These are phyloP conservation scores for Rhizopus arrhizus DNA, from an alignment of 371 early-diverging fungal genomes.

Conservation along the genomic window DNA sequence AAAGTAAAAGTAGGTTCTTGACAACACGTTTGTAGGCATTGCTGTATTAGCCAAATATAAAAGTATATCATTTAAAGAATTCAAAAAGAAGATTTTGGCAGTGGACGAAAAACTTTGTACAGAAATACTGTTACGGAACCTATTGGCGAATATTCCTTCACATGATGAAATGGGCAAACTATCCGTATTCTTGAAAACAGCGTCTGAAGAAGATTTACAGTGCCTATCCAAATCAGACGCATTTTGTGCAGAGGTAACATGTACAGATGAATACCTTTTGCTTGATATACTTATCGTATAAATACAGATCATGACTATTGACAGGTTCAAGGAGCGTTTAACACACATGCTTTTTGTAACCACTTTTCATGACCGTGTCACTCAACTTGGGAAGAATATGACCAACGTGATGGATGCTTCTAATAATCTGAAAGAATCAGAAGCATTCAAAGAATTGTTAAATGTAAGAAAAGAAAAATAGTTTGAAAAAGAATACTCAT, in stretches of 20 bases:
- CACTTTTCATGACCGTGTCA: constrained; percentile 73
- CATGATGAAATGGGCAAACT: constrained; percentile 81
- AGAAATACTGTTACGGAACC: constrained; percentile 69
- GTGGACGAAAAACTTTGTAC: constrained; percentile 71
- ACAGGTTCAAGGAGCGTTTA: constrained; percentile 78
- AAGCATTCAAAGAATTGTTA: constrained; percentile 54
- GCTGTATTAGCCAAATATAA: constrained; percentile 71
- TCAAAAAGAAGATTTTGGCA: constrained; percentile 63
- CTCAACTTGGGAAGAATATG: constrained; percentile 66
- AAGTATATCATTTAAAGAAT: constrained; percentile 62
- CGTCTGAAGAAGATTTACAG: constrained; percentile 61
- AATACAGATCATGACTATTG: constrained; percentile 74
- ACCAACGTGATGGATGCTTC: constrained; percentile 60
- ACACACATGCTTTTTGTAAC: constrained; percentile 73
- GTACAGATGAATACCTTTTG: not conserved
- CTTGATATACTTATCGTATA: not conserved
- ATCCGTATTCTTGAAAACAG: constrained; percentile 64
- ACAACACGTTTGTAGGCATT: constrained; percentile 52
- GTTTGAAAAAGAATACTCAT: not conserved
- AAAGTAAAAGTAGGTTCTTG: not conserved
- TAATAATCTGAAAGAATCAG: constrained; percentile 51
- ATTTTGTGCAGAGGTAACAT: constrained; percentile 81
- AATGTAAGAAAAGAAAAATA: constrained; percentile 41
- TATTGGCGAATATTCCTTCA: constrained; percentile 69
- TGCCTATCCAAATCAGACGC: constrained; percentile 78